Conservation (phyloP, 1,139 yeast species). For the Lodderomyces jiufengensis region DNA sequence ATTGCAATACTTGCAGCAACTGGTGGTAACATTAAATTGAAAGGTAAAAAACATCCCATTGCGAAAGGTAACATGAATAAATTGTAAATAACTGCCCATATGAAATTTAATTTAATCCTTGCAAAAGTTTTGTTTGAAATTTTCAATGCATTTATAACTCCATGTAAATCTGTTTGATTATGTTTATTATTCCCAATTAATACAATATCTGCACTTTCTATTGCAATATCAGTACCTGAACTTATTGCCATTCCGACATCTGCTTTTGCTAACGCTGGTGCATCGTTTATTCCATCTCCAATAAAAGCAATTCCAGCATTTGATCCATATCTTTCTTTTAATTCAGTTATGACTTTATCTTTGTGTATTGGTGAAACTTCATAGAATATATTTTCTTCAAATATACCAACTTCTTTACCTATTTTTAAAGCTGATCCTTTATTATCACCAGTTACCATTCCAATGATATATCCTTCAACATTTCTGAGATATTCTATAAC, state of each 20-base stretch:
- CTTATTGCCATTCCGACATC: slow-evolving; percentile 89
- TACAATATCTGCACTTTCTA: slow-evolving; percentile 94
- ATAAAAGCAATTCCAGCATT: slow-evolving; percentile 59
- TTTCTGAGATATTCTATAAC: slow-evolving; percentile 55
- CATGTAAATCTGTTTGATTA: slow-evolving; percentile 48
- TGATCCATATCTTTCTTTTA: slow-evolving; percentile 43
- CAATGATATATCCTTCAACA: slow-evolving; percentile 59
- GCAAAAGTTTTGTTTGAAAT: slow-evolving; percentile 68
- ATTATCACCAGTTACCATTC: slow-evolving; percentile 90
- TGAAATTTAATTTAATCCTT: slow-evolving; percentile 74
- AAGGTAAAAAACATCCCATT: slow-evolving; percentile 84
- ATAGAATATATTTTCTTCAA: slow-evolving; percentile 62
- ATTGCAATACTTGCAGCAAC: slow-evolving; percentile 89
- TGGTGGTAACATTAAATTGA: slow-evolving; percentile 77
- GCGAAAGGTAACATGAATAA: slow-evolving; percentile 90
- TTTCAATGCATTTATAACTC: slow-evolving; percentile 70
- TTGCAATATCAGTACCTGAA: slow-evolving; percentile 92
- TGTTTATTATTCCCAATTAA: slow-evolving; percentile 34
- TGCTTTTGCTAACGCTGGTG: slow-evolving; percentile 89
- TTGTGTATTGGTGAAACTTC: slow-evolving; percentile 78
- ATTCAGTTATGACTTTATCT: slow-evolving; percentile 57
- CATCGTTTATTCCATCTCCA: slow-evolving; percentile 97
- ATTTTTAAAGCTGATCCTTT: slow-evolving; percentile 58
- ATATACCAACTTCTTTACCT: slow-evolving; percentile 68
- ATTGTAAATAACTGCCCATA: slow-evolving; percentile 87